These are phyloP conservation scores for Cercophora samala DNA, from an alignment of 495 filamentous ascomycete genomes.

Conservation along the genomic window DNA sequence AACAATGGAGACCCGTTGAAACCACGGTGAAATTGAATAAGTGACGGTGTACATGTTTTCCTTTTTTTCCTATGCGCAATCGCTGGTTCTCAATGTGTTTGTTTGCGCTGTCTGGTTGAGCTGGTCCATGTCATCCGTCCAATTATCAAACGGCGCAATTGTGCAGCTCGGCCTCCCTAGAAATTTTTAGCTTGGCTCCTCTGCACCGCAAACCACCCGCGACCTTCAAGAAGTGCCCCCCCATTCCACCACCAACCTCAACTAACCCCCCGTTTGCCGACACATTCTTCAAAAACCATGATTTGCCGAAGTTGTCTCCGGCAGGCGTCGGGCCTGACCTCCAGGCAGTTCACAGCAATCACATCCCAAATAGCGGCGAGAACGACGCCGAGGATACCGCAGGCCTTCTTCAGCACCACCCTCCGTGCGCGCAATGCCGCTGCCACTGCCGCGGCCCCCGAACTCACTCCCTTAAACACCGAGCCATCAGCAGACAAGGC, in stretches of 20 bases:
- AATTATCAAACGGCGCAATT: slow-evolving; percentile 24
- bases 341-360: slow-evolving; percentile 16
- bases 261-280: background rate
- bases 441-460: slow-evolving; percentile 24
- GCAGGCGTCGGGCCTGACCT: slow-evolving; percentile 30
- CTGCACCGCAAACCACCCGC: slow-evolving; percentile 19
- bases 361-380: slow-evolving; percentile 10
- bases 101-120: slow-evolving; percentile 3
- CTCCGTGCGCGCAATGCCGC: slow-evolving; percentile 28
- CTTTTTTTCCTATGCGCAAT: background rate
- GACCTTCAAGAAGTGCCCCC: slow-evolving; percentile 10
- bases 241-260: background rate
- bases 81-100: background rate
- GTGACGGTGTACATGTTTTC: background rate
- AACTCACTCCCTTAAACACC: slow-evolving; percentile 26
- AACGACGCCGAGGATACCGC: background rate
- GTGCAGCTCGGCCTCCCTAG: slow-evolving; percentile 30
- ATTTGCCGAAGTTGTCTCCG: slow-evolving; percentile 48
- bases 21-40: background rate
- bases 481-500: slow-evolving; percentile 17
- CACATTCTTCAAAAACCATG: slow-evolving; percentile 34
- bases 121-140: slow-evolving; percentile 10
- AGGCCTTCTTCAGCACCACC: slow-evolving; percentile 33
- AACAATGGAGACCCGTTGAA: background rate
- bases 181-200: slow-evolving; percentile 42